phyloP scores from a whole-genome alignment of 1,139 yeast species.

The Debaryomycetaceae sp. region DNA sequence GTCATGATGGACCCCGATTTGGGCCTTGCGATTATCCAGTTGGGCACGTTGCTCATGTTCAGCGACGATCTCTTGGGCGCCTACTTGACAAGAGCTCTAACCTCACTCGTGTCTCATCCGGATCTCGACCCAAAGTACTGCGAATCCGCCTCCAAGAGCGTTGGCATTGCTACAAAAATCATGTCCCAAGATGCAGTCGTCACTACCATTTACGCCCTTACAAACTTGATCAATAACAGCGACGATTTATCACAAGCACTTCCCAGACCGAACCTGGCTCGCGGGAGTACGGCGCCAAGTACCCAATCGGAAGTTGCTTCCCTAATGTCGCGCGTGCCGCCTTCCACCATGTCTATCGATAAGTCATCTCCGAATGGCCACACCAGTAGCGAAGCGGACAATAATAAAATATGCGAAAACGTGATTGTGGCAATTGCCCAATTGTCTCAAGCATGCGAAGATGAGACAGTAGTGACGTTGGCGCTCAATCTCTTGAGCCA shows the following conservation, averaged over 20 bases:
- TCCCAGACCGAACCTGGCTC: slow-evolving; percentile 16
- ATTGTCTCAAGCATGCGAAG: slow-evolving; percentile 59
- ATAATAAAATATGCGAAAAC: slow-evolving; percentile 37
- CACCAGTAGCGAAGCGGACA: slow-evolving; percentile 21
- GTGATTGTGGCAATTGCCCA: slow-evolving; percentile 66
- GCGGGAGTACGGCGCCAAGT: slow-evolving; percentile 7
- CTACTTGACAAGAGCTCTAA: slow-evolving; percentile 36
- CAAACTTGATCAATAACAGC: slow-evolving; percentile 59
- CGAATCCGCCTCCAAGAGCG: slow-evolving; percentile 24
- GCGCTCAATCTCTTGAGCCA: slow-evolving; percentile 79
- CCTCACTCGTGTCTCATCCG: slow-evolving; percentile 39
- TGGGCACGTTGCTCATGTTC: slow-evolving; percentile 44
- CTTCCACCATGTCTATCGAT: slow-evolving; percentile 1
- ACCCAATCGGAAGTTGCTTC: slow-evolving; percentile 7
- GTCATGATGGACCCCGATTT: slow-evolving; percentile 36
- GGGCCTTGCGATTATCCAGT: slow-evolving; percentile 38
- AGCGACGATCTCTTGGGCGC: slow-evolving; percentile 37
- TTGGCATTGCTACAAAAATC: slow-evolving; percentile 35
- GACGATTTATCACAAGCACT: slow-evolving; percentile 21
- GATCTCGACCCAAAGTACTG: slow-evolving; percentile 19
- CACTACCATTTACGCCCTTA: slow-evolving; percentile 76
- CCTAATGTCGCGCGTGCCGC: slow-evolving; percentile 5
- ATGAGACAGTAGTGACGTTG: slow-evolving; percentile 67
- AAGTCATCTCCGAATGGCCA: slow-evolving; percentile 1
- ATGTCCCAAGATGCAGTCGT: slow-evolving; percentile 72